phyloP scores from a whole-genome alignment of 2,329 filamentous ascomycete genomes.

The Apiospora saccharicola region DNA sequence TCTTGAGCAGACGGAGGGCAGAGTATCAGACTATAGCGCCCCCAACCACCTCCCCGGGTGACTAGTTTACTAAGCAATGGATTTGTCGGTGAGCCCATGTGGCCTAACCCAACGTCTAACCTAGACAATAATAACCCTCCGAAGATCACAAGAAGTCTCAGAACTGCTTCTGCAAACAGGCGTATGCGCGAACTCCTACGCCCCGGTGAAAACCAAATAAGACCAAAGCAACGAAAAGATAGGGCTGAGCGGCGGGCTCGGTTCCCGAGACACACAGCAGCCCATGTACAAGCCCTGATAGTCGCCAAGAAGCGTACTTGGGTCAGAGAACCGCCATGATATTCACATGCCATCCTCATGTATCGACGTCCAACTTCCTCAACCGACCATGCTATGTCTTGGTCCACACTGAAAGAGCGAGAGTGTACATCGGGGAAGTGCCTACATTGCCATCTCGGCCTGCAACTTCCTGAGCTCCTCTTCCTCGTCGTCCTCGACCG shows the following conservation, averaged over 20 bases:
- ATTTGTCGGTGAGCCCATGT: slow-evolving; percentile 12
- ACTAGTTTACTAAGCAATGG: slow-evolving; percentile 14
- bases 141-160: slow-evolving; percentile 26
- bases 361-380: slow-evolving; percentile 14
- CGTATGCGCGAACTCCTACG: slow-evolving; percentile 29
- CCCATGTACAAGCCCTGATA: slow-evolving; percentile 11
- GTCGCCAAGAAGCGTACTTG: slow-evolving; percentile 8
- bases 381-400: slow-evolving; percentile 32
- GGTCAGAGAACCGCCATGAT: slow-evolving; percentile 11
- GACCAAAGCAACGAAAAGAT: slow-evolving; percentile 20
- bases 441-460: slow-evolving; percentile 95
- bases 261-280: slow-evolving; percentile 14
- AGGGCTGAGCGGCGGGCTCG: slow-evolving; percentile 8
- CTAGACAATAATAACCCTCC: slow-evolving; percentile 18
- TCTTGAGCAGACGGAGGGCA: slow-evolving; percentile 6
- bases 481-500: slow-evolving; percentile 89
- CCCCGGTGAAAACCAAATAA: slow-evolving; percentile 25
- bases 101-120: slow-evolving; percentile 27
- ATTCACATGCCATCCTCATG: slow-evolving; percentile 13
- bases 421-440: not conserved
- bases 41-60: not conserved
- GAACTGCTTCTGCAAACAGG: slow-evolving; percentile 22
- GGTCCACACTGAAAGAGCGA: slow-evolving; percentile 25
- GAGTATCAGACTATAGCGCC: not conserved
- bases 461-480: slow-evolving; percentile 92